phyloP scores from a whole-genome alignment of 805 yeast species.

The Kuraishia cidri region DNA sequence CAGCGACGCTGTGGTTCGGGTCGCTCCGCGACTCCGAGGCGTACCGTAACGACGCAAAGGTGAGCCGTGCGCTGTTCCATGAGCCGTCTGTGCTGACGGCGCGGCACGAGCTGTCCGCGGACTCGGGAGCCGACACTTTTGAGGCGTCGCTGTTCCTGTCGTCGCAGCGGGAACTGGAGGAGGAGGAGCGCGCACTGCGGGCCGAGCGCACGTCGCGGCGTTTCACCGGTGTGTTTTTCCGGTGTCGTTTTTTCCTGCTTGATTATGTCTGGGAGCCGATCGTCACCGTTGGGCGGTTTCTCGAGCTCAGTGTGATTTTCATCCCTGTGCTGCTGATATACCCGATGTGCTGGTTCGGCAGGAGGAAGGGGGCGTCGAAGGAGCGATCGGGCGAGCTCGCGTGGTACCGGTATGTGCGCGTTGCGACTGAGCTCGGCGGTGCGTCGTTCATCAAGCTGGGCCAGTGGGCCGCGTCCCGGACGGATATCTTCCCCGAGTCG shows the following conservation, averaged over 20 bases:
- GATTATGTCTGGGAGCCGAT: constrained; percentile 66
- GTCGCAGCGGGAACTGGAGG: constrained; percentile 46
- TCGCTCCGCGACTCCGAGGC: no score
- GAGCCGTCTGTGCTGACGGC: constrained; percentile 9
- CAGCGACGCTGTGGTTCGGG: no score
- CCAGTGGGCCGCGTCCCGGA: constrained; percentile 98
- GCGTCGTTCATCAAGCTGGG: constrained; percentile 90
- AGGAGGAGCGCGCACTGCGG: constrained; percentile 26
- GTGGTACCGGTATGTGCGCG: constrained; percentile 64
- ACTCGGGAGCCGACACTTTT: constrained; percentile 48
- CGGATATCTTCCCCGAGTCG: constrained; percentile 79
- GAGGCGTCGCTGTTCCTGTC: constrained; percentile 58
- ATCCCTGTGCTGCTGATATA: constrained; percentile 55
- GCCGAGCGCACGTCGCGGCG: constrained; percentile 8
- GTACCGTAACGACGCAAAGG: neutral
- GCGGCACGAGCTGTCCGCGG: constrained; percentile 31
- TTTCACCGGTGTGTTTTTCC: constrained; percentile 17
- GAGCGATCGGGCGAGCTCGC: constrained; percentile 52
- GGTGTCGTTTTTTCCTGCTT: constrained; percentile 29
- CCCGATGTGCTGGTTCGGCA: constrained; percentile 59
- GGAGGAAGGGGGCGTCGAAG: constrained; percentile 15
- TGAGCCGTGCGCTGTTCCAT: constrained; percentile 6
- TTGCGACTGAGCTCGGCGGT: constrained; percentile 77
- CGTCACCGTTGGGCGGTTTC: constrained; percentile 56
- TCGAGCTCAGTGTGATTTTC: constrained; percentile 59